Evolutionary conservation across 805 yeast genomes (phyloP), one percentile per base, ranked within the genome.

Genomic region (Lachancea meyersii): DNA sequence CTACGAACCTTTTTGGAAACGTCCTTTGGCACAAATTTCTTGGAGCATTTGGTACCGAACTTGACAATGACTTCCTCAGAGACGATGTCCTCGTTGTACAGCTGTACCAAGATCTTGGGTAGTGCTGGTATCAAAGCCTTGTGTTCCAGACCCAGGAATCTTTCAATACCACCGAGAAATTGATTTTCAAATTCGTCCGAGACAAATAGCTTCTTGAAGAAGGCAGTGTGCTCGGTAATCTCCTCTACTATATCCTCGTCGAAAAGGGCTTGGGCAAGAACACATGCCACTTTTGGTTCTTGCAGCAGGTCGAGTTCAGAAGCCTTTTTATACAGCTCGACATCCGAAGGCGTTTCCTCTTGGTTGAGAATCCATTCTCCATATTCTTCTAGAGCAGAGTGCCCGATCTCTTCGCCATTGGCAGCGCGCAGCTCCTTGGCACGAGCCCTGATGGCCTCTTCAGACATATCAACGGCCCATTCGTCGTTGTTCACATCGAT

Each of bases 381-480:
- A 46, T 85, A 83, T 58, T 82, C 80, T 50, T 81, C 83, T 64
- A 77, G 82, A 45, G 72, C 71, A 48, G 70, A 55, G 41, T 63
- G 58, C 47, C 68, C 73, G 46, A 71, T 75, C 43, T 64, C 66
- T 31, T 50, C 64, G 51, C 55, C 64, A 46, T 74, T 63, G 46
- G 77, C 69, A 19, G 80, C 87, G 66, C 87, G 95, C 51, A 88
- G 73, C 63, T 86, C 95, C 55, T 79, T 70, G 35, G 95, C 96
- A 69, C 98, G 85, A 35, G 85, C 87, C 61, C 83, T 81, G 51
- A 91, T 86, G 45, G 97, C 97, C 69, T 88, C 97, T 64, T 86
- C 93, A 38, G 95, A 85, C 77, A 89, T 86, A 65, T 91, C 98
- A 33, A 89, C 96, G 16, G 96, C 87, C 97, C 97, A 91, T 52